These are phyloP conservation scores for Cylindrodendrum hubeiense DNA, from an alignment of 2,329 filamentous ascomycete species.

Conservation along the genomic window DNA sequence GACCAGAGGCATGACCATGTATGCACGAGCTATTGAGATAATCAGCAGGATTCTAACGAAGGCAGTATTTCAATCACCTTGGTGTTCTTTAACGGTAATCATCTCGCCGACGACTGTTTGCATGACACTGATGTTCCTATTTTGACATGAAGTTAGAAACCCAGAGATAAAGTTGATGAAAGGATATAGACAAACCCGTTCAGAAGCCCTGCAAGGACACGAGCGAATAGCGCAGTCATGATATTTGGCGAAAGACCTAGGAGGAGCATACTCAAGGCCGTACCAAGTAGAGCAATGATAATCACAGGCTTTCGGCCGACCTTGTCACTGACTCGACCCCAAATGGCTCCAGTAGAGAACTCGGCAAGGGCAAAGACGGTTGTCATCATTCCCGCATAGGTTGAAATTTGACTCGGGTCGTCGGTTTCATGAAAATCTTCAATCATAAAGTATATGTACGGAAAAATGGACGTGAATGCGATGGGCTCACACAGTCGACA, in stretches of 20 bases:
- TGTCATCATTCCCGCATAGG: slow-evolving; percentile 96
- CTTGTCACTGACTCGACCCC: slow-evolving; percentile 92
- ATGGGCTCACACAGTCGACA: slow-evolving; percentile 98
- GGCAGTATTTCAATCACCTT: slow-evolving; percentile 71
- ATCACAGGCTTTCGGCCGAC: slow-evolving; percentile 94
- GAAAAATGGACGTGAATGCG: slow-evolving; percentile 99
- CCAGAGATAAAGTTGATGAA: neutral
- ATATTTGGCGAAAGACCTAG: slow-evolving; percentile 92
- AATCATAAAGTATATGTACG: slow-evolving; percentile 98
- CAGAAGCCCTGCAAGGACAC: slow-evolving; percentile 88
- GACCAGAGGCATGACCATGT: slow-evolving; percentile 97
- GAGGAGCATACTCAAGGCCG: slow-evolving; percentile 91
- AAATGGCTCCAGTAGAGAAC: slow-evolving; percentile 91
- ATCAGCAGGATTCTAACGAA: neutral
- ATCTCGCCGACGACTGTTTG: slow-evolving; percentile 96
- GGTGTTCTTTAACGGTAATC: slow-evolving; percentile 91
- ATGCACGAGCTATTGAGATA: slow-evolving; percentile 77
- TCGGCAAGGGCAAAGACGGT: slow-evolving; percentile 97
- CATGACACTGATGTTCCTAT: slow-evolving; percentile 91
- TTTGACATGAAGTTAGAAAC: slow-evolving; percentile 20
- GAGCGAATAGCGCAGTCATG: slow-evolving; percentile 84
- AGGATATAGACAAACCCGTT: slow-evolving; percentile 77
- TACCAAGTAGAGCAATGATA: slow-evolving; percentile 87
- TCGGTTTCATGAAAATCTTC: slow-evolving; percentile 88
- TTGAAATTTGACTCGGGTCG: slow-evolving; percentile 82